These are phyloP conservation scores for Mitragyna speciosa DNA, from an alignment of 257 asterid species.

Conservation along the genomic window DNA sequence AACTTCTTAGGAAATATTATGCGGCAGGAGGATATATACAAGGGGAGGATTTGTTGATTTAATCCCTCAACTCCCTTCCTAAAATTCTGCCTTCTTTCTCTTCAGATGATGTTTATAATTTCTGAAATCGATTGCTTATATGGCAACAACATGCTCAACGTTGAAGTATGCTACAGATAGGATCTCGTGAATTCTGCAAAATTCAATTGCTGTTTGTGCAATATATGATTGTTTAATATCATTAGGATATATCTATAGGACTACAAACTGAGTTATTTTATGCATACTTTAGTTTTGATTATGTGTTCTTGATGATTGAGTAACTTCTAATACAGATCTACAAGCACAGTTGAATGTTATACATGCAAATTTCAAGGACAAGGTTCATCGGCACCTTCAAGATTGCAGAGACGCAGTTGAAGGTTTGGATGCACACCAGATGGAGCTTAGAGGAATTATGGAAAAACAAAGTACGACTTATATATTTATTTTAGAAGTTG, in stretches of 20 bases:
- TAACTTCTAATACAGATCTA: constrained; percentile 53
- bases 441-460: constrained; percentile 58
- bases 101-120: background rate
- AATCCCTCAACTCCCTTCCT: background rate
- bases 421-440: constrained; percentile 70
- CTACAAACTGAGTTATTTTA: constrained; percentile 10
- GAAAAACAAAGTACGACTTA: constrained; percentile 67
- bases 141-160: background rate
- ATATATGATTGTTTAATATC: background rate
- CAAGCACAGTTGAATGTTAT: constrained; percentile 61
- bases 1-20: background rate
- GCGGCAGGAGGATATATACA: background rate
- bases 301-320: constrained; percentile 24
- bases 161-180: background rate
- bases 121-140: background rate
- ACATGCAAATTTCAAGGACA: constrained; percentile 64
- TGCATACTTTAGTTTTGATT: constrained; percentile 7
- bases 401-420: constrained; percentile 54
- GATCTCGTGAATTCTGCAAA: background rate
- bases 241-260: constrained; percentile 1
- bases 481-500: background rate
- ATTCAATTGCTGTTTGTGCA: background rate
- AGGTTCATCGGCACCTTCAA: constrained; percentile 64
- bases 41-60: background rate
- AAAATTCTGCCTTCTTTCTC: background rate